Base-by-base conservation (phyloP, 2,329 filamentous ascomycete species). In the Botrytis fabae region DNA sequence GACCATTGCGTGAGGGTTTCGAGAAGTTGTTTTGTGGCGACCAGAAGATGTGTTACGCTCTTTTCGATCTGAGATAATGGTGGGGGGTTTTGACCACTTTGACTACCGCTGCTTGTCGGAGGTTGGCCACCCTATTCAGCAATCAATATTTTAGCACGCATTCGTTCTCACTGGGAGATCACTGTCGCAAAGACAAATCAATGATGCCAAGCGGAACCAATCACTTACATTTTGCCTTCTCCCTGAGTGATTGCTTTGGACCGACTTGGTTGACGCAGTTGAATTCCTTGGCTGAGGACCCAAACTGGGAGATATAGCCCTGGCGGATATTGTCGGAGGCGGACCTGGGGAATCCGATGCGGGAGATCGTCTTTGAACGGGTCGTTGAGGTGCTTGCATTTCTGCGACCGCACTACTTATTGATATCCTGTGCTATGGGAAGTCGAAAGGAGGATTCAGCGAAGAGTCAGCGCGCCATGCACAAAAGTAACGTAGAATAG, bases 1-100 rank as follows among this genome's bases (percentile, higher is more conserved):
- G 96, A 99, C 96, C 96, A 99, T 86, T 97, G 93, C 64, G 96
- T 99, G 75, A 99, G 86, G 9, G 95, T 99, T 85, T 99, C 96
- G 75, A 99, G 91, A 3, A 99, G 90, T 83, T 98, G 95, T 82
- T 99, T 99, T 48, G 96, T 99, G 51, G 96, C 96, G 77, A 99
- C 95, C 51, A 99, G 90, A 62, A 99, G 92, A 82, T 99, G 96
- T 18, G 95, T 98, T 76, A 99, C 96, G 82, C 95, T 98, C 86
- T 98, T 98, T 85, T 99, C 96, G 83, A 99, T 99, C 83, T 97
- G 95, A 70, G 95, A 98, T 77, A 99, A 73, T 46, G 80, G 80
- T 71, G 78, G 78, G 60, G 76, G 76, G 73, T 75, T 76, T 44
- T 78, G 75, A 57, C 68, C 75, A 63, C 64, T 76, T 60, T 72